Evolutionary conservation across 768 basidiomycete species (phyloP), one percentile per base, ranked within the genome.

Genomic region (Cystofilobasidium capitatum): DNA sequence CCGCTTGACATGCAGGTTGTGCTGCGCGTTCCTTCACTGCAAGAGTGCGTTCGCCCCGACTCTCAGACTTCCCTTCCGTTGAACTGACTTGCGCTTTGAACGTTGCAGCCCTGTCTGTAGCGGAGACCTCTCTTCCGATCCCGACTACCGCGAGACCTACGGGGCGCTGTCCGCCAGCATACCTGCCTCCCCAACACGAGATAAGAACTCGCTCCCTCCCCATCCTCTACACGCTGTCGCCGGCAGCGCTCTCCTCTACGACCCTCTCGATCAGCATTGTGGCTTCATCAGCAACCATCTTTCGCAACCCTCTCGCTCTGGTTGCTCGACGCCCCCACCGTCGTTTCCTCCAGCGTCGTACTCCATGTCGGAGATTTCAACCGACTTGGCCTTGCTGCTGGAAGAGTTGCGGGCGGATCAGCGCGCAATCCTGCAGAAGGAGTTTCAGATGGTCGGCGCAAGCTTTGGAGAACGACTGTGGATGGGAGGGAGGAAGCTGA

Each of bases 331-430:
- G 14, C 6, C 51, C 7, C 51, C 26, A 17, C 29, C 29, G 31
- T 31, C 4, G 8, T 33, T 55, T 24, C 31, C 49, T 3, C 55
- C 51, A 14, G 36, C 54, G 31, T 58, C 66, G 17, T 63, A 68
- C 62, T 33, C 66, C n/a, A 40, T 63, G 24, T 44, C 61, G 12
- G 66, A 68, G 26, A 62, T 68, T 42, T 68, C 66, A 22, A 60
- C 66, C 40, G 66, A 68, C 14, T 51, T 68, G 36, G 35, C 54
- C 16, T 24, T 31, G 40, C 66, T 68, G 22, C 66, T 68, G 33
- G 66, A 68, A 26, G 66, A 68, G 44, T 54, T 68, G 1, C 60
- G 66, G 24, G 61, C 61, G 10, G 66, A 68, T 36, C 66, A 68
- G 57, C 54, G 60, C 0, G 40, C 59, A 33, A 36, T 58, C 49